These are phyloP conservation scores for Pichia ethanolica DNA, from an alignment of 805 yeast species.

Conservation along the genomic window DNA sequence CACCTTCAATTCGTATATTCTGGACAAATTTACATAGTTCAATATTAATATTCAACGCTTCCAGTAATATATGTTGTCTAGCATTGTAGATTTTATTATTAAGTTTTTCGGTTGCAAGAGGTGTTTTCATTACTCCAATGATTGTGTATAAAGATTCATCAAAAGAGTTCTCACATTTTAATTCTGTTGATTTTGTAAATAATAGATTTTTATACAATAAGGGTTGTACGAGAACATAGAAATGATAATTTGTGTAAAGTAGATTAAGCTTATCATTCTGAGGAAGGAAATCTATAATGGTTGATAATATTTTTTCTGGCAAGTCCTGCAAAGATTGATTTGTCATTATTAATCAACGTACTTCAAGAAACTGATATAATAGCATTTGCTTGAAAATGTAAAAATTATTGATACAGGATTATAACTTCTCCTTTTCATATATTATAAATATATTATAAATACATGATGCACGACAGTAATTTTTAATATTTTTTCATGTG, in stretches of 20 bases:
- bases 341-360: not conserved
- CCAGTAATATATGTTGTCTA: constrained; percentile 35
- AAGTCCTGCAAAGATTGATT: constrained; percentile 9
- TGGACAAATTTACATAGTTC: constrained; percentile 28
- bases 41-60: constrained; percentile 30
- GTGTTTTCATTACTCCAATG: constrained; percentile 31
- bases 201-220: constrained; percentile 32
- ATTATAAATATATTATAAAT: too few relatives aligned
- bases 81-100: constrained; percentile 31
- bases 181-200: constrained; percentile 29
- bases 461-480: too few relatives aligned
- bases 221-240: constrained; percentile 26
- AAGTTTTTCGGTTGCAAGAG: constrained; percentile 28
- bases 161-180: constrained; percentile 25
- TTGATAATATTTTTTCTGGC: constrained; percentile 17
- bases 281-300: constrained; percentile 27
- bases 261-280: constrained; percentile 33
- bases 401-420: too few relatives aligned
- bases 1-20: constrained; percentile 28
- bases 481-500: too few relatives aligned
- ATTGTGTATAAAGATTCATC: constrained; percentile 31
- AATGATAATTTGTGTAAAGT: constrained; percentile 25
- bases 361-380: too few relatives aligned
- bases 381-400: too few relatives aligned
- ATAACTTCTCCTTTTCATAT: too few relatives aligned